These are phyloP conservation scores for Casuarina equisetifolia DNA, from an alignment of 306 rosid species.

Conservation along the genomic window DNA sequence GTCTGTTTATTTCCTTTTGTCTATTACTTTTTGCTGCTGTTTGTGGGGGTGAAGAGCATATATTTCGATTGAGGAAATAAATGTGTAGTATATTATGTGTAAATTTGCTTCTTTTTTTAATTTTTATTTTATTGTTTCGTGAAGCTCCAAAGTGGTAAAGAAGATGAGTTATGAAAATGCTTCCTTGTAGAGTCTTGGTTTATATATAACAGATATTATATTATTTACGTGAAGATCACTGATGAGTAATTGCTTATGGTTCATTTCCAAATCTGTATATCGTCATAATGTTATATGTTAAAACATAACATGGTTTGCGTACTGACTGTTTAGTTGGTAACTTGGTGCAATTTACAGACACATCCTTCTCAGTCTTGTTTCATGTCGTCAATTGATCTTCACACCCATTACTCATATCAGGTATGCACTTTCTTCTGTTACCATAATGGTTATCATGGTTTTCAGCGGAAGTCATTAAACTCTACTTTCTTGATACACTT, in stretches of 20 bases:
- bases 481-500: slow-evolving; percentile 50
- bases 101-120: no score
- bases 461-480: not conserved
- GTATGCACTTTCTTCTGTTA: slow-evolving; percentile 35
- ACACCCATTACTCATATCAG: slow-evolving; percentile 99
- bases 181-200: not conserved
- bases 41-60: not conserved
- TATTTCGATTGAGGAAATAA: not conserved
- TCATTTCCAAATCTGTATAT: not conserved
- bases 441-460: not conserved
- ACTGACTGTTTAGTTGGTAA: slow-evolving; percentile 5
- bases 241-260: not conserved
- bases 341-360: slow-evolving; percentile 51
- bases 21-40: not conserved
- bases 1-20: not conserved
- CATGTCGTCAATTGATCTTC: slow-evolving; percentile 97
- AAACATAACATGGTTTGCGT: not conserved
- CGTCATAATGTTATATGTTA: not conserved
- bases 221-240: not conserved
- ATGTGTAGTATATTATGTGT: not conserved
- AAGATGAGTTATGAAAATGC: not conserved
- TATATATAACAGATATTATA: not conserved
- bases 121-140: no score
- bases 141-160: not conserved
- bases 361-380: slow-evolving; percentile 99